Evolutionary conservation across 2,329 filamentous ascomycete species (phyloP).

Genomic region (Penicillium sp.): DNA sequence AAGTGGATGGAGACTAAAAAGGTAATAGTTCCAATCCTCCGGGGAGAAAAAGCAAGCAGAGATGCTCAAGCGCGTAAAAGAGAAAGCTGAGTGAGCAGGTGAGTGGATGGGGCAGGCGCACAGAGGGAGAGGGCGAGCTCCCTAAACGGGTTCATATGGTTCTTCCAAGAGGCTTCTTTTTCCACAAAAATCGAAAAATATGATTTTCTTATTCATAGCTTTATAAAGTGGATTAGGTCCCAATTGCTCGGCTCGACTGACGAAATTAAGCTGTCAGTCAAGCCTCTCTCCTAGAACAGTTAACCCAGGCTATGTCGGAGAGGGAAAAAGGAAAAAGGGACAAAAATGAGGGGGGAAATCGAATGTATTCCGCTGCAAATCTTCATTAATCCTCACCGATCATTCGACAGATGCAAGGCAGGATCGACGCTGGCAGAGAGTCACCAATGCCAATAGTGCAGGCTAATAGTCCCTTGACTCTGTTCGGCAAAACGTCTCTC

Average conservation of each 20-base stretch:
- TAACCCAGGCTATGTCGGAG: slow-evolving; percentile 19
- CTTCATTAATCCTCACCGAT: slow-evolving; percentile 4
- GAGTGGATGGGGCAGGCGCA: neutral
- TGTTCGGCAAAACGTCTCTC: slow-evolving; percentile 6
- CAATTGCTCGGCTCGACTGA: neutral
- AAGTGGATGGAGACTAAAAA: slow-evolving; percentile 13
- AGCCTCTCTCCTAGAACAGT: slow-evolving; percentile 26
- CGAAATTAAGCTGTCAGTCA: slow-evolving; percentile 24
- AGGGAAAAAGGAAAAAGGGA: slow-evolving; percentile 20
- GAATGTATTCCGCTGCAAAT: neutral
- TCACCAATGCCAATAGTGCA: slow-evolving; percentile 41
- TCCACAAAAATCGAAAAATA: neutral
- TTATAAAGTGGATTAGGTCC: neutral
- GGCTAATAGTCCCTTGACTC: slow-evolving; percentile 38
- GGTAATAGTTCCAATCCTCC: slow-evolving; percentile 29
- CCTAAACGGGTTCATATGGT: neutral
- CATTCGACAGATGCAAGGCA: slow-evolving; percentile 21
- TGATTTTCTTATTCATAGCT: neutral
- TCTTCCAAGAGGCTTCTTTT: neutral
- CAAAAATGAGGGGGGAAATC: slow-evolving; percentile 9
- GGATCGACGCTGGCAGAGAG: slow-evolving; percentile 43
- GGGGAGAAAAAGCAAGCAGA: slow-evolving; percentile 15
- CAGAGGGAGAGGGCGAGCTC: neutral
- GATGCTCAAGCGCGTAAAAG: neutral
- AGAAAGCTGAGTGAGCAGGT: neutral